phyloP scores from a whole-genome alignment of 768 basidiomycete genomes.

The Tulasnella calospora region DNA sequence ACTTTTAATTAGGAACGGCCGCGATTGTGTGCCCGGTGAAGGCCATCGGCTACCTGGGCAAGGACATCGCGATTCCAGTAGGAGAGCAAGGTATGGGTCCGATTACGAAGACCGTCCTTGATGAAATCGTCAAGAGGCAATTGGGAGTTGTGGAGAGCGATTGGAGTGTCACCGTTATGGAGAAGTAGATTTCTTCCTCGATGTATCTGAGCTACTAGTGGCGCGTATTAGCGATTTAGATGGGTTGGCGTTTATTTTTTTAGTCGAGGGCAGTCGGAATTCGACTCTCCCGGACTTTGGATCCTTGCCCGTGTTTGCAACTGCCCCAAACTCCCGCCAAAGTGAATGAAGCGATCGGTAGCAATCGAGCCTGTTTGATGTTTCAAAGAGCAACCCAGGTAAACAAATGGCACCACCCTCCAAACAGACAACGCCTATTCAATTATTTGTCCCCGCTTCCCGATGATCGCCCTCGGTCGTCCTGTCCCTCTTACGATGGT shows the following conservation, averaged over 20 bases:
- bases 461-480: not conserved
- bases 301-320: not conserved
- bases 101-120: conserved; percentile 48
- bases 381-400: not conserved
- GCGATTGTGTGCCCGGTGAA: conserved; percentile 53
- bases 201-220: conserved; percentile 6
- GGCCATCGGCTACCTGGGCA: conserved; percentile 55
- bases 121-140: conserved; percentile 58
- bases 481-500: too few species aligned
- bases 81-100: conserved; percentile 73
- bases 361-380: not conserved
- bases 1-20: conserved; percentile 41
- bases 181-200: not conserved
- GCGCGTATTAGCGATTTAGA: not conserved
- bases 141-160: conserved; percentile 69
- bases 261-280: not conserved
- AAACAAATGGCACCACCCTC: not conserved
- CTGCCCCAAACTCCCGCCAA: not conserved
- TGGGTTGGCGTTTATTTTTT: not conserved
- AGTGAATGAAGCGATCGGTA: not conserved
- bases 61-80: conserved; percentile 53
- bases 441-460: not conserved
- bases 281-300: not conserved
- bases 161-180: conserved; percentile 56
- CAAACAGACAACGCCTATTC: not conserved